phyloP scores from a whole-genome alignment of 2,329 filamentous ascomycete genomes.

The Penicillium sp. region DNA sequence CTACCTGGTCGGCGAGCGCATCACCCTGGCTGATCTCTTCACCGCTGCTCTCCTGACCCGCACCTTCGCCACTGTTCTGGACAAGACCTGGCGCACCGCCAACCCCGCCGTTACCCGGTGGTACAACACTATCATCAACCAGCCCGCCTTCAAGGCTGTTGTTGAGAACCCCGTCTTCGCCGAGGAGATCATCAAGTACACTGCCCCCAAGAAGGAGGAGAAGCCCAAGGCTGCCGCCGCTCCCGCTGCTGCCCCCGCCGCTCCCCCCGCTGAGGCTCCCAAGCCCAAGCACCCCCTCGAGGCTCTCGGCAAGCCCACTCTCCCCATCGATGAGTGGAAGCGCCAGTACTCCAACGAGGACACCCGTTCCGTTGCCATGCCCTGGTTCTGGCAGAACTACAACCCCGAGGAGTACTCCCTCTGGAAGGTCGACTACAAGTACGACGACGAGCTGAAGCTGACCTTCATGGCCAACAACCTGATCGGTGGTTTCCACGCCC shows the following conservation, averaged over 20 bases:
- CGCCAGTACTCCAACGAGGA: conserved; percentile 98
- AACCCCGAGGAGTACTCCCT: conserved; percentile 95
- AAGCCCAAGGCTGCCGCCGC: conserved; percentile 65
- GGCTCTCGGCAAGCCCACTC: conserved; percentile 74
- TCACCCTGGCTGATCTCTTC: conserved; percentile 96
- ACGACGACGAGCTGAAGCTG: conserved; percentile 96
- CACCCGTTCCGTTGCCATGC: conserved; percentile 76
- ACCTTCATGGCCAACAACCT: conserved; percentile 99
- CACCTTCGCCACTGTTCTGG: conserved; percentile 93
- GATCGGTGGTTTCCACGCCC: conserved; percentile 95
- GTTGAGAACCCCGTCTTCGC: conserved; percentile 76
- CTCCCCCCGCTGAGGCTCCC: conserved; percentile 66
- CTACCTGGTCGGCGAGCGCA: conserved; percentile 95
- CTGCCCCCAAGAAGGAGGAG: conserved; percentile 72
- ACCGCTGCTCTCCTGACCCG: conserved; percentile 75
- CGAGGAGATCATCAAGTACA: conserved; percentile 77
- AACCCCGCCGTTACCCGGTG: conserved; percentile 89
- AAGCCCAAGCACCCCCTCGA: conserved; percentile 98
- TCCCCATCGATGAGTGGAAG: conserved; percentile 97
- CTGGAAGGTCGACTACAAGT: conserved; percentile 96
- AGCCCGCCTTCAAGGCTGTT: conserved; percentile 85
- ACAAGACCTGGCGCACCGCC: conserved; percentile 81
- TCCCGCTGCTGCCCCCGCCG: conserved; percentile 51
- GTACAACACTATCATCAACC: conserved; percentile 93
- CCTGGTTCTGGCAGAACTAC: conserved; percentile 98